Evolutionary conservation across 2,329 filamentous ascomycete genomes (phyloP).

Genomic region (Teratosphaeria viscida): DNA sequence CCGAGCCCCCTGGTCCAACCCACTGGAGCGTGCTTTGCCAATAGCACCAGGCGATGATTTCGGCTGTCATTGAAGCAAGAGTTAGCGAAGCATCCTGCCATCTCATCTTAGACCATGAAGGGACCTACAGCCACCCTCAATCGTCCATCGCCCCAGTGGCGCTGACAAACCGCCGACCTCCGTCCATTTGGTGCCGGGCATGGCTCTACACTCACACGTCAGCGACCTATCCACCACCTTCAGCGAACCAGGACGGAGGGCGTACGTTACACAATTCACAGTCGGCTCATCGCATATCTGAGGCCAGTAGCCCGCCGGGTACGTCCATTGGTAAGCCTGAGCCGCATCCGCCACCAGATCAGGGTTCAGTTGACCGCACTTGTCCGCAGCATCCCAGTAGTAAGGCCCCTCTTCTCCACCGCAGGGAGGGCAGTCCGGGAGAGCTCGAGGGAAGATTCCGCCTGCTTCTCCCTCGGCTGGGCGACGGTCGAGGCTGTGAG

Average conservation of each 20-base stretch:
- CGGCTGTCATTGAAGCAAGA: background rate
- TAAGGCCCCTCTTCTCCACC: background rate
- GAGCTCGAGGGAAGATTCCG: background rate
- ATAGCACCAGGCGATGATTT: background rate
- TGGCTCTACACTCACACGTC: background rate
- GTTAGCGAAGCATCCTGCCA: background rate
- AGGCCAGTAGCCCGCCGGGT: background rate
- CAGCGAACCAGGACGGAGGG: too few relatives aligned
- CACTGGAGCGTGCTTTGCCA: background rate
- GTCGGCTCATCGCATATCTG: background rate
- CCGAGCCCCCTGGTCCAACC: background rate
- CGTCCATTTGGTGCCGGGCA: background rate
- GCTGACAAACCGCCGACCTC: background rate
- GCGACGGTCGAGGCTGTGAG: background rate
- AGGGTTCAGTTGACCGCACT: background rate
- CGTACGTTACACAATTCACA: background rate
- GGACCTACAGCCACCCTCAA: background rate
- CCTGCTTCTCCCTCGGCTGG: background rate
- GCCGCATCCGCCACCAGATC: background rate
- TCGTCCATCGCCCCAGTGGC: background rate
- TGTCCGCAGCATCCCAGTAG: background rate
- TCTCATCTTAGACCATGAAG: background rate
- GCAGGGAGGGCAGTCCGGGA: background rate
- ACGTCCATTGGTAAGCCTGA: background rate
- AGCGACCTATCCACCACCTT: background rate